Percentiles rank a stretch among this genome's conserved stretches.
Evolutionary conservation across 805 yeast genomes (phyloP).

Genomic region (Torulaspora franciscae): DNA sequence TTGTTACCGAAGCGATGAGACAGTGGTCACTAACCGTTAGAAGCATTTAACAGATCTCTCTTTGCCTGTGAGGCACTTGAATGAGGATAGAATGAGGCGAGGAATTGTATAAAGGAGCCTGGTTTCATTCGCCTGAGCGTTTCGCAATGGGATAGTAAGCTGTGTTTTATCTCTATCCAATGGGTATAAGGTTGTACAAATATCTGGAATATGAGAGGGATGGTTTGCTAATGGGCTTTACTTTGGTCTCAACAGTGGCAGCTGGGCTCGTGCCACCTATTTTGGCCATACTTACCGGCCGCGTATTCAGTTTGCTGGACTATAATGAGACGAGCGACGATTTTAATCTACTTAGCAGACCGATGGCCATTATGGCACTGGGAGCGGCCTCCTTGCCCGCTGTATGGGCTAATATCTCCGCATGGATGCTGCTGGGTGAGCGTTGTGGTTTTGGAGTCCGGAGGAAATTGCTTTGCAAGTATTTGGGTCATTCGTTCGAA

Average conservation of each 20-base stretch:
- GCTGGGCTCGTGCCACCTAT: slow-evolving; percentile 58
- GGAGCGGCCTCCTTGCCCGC: slow-evolving; percentile 45
- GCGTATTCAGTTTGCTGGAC: slow-evolving; percentile 48
- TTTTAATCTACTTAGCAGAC: slow-evolving; percentile 32
- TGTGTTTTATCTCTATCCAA: not conserved
- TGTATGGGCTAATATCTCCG: slow-evolving; percentile 50
- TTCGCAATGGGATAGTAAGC: not conserved
- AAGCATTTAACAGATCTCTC: not conserved
- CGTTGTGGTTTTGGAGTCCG: slow-evolving; percentile 58
- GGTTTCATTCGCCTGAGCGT: not conserved
- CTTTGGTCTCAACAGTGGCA: slow-evolving; percentile 39
- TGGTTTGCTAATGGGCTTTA: slow-evolving; percentile 25
- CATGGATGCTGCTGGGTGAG: slow-evolving; percentile 73
- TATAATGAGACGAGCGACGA: slow-evolving; percentile 15
- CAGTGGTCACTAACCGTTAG: not conserved
- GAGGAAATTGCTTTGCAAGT: slow-evolving; percentile 38
- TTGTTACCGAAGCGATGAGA: not conserved
- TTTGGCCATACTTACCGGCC: slow-evolving; percentile 61
- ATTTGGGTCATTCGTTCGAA: slow-evolving; percentile 43
- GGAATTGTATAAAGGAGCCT: not conserved
- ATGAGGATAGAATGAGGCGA: not conserved
- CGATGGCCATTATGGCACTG: slow-evolving; percentile 41
- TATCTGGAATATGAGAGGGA: slow-evolving; percentile 25
- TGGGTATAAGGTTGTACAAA: slow-evolving; percentile 20
- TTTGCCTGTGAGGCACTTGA: not conserved